These are phyloP conservation scores for Coprinellus micaceus DNA, from an alignment of 768 basidiomycete genomes.

Conservation along the genomic window DNA sequence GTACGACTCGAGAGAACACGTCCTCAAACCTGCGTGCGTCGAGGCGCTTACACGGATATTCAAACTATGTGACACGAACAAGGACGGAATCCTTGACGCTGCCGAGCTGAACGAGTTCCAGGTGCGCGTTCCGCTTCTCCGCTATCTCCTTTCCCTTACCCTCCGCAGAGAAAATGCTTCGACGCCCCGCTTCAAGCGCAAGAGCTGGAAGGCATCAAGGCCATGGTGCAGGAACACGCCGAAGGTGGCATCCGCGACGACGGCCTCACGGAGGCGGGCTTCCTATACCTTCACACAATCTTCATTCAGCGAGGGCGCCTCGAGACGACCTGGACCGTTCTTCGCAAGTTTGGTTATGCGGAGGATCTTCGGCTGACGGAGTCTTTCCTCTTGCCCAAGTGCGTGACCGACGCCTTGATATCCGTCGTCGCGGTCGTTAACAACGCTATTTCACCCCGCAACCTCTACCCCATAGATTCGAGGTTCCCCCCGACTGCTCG, in stretches of 20 bases:
- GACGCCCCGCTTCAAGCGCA: slow-evolving; percentile 86
- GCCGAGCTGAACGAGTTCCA: slow-evolving; percentile 96
- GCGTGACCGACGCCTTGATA: slow-evolving; percentile 27
- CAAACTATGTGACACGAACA: slow-evolving; percentile 91
- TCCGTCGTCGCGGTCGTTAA: background rate
- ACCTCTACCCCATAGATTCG: slow-evolving; percentile 76
- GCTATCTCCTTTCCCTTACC: background rate
- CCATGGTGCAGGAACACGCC: slow-evolving; percentile 80
- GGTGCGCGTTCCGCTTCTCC: slow-evolving; percentile 40
- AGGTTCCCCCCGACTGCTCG: slow-evolving; percentile 90
- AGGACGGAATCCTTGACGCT: slow-evolving; percentile 88
- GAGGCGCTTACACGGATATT: slow-evolving; percentile 91
- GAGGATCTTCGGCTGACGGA: slow-evolving; percentile 91
- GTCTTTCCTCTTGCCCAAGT: slow-evolving; percentile 87
- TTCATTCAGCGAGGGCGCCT: slow-evolving; percentile 95
- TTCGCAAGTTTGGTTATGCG: slow-evolving; percentile 93
- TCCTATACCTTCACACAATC: slow-evolving; percentile 90
- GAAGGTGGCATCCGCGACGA: slow-evolving; percentile 69
- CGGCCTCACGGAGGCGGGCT: slow-evolving; percentile 89
- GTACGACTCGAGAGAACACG: slow-evolving; percentile 95
- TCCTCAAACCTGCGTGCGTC: slow-evolving; percentile 88
- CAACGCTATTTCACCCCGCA: too few species aligned
- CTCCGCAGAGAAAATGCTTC: slow-evolving; percentile 83
- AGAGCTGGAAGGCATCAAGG: slow-evolving; percentile 95
- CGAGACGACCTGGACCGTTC: slow-evolving; percentile 97